Conservation (phyloP, 2,329 filamentous ascomycete genomes). For the Talaromyces piceae region DNA sequence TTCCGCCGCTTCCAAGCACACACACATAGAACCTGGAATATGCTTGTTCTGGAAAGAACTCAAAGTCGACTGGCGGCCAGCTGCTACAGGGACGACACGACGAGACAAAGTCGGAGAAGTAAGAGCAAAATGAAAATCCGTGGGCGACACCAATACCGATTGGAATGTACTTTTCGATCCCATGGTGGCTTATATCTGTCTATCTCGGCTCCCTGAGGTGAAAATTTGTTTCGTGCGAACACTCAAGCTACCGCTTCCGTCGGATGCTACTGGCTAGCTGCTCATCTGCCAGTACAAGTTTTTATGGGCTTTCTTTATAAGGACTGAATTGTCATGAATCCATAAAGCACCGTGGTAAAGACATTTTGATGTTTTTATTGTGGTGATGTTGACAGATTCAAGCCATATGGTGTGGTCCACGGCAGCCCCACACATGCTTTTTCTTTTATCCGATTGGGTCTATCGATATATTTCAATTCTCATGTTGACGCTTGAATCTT, state of each 20-base stretch:
- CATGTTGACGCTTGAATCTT: not conserved
- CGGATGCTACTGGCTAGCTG: not conserved
- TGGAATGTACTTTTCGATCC: not conserved
- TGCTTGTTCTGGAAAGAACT: constrained; percentile 14
- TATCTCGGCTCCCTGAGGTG: not conserved
- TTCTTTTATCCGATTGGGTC: not conserved
- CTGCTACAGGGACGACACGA: constrained; percentile 20
- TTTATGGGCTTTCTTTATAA: too few species aligned
- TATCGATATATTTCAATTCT: not conserved
- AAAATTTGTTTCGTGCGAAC: not conserved
- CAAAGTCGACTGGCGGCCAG: constrained; percentile 14
- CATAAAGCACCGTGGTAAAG: too few species aligned
- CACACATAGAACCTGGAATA: constrained; percentile 20
- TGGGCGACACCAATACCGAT: constrained; percentile 1
- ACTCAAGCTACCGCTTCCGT: not conserved
- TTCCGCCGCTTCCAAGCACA: not conserved
- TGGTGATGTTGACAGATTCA: not conserved
- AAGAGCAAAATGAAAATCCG: constrained; percentile 1
- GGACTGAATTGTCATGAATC: too few species aligned
- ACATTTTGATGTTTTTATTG: too few species aligned
- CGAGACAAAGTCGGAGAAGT: not conserved
- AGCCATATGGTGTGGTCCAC: not conserved
- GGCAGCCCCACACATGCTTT: not conserved
- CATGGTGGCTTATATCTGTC: not conserved
- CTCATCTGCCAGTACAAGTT: too few species aligned